phyloP scores from a whole-genome alignment of 148 eudicot genomes.

The Beta vulgaris region DNA sequence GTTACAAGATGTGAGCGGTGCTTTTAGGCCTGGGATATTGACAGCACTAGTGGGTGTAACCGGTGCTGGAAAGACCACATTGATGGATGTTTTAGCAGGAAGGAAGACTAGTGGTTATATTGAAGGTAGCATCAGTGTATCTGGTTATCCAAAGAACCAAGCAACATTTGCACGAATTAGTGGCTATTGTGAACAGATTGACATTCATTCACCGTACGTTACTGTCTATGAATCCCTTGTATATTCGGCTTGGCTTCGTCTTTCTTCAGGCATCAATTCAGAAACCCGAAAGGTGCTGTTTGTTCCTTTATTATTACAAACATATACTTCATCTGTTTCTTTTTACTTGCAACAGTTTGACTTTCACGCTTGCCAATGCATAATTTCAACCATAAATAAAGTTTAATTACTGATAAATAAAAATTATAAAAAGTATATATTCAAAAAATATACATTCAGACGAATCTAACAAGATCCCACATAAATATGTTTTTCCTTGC shows the following conservation, averaged over 20 bases:
- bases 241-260: constrained; percentile 70
- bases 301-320: not conserved
- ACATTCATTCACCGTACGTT: constrained; percentile 66
- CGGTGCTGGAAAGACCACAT: constrained; percentile 76
- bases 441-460: no score
- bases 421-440: no score
- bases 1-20: constrained; percentile 64
- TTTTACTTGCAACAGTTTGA: no score
- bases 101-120: constrained; percentile 67
- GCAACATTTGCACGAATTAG: constrained; percentile 61
- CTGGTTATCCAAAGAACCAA: constrained; percentile 71
- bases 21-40: constrained; percentile 69
- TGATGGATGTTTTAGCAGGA: constrained; percentile 77
- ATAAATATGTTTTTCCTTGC: no score
- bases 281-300: constrained; percentile 41
- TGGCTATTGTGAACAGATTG: constrained; percentile 72
- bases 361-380: no score
- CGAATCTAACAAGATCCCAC: no score
- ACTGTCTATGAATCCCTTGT: constrained; percentile 67
- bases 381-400: no score
- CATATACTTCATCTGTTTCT: no score
- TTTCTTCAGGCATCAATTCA: constrained; percentile 43
- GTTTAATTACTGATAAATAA: no score
- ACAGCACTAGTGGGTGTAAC: constrained; percentile 81
- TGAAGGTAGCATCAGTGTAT: constrained; percentile 53